phyloP scores from a whole-genome alignment of 2,329 filamentous ascomycete genomes.

The Xenoacremonium recifei region DNA sequence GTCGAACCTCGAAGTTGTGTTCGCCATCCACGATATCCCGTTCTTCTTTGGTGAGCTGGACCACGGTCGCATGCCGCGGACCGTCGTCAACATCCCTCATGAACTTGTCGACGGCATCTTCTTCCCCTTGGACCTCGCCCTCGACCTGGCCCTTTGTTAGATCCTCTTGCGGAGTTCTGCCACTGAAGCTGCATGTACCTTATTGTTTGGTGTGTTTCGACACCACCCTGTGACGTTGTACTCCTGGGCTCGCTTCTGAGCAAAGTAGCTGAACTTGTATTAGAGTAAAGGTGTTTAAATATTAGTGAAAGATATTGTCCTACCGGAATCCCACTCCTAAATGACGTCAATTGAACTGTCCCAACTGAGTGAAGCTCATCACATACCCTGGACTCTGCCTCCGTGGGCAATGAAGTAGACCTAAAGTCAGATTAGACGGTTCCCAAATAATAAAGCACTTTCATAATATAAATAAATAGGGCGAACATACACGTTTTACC shows the following conservation, averaged over 20 bases:
- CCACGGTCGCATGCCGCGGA: slow-evolving; percentile 69
- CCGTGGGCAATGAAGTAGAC: slow-evolving; percentile 66
- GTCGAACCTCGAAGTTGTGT: slow-evolving; percentile 58
- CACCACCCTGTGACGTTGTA: slow-evolving; percentile 60
- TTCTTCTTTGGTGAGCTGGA: slow-evolving; percentile 68
- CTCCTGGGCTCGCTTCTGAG: slow-evolving; percentile 49
- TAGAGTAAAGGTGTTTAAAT: slow-evolving; percentile 3
- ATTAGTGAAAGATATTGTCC: not conserved
- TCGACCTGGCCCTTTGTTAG: slow-evolving; percentile 61
- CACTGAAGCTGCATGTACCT: slow-evolving; percentile 34
- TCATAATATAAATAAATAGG: too few relatives aligned
- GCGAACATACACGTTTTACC: slow-evolving; percentile 33
- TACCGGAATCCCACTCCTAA: slow-evolving; percentile 58
- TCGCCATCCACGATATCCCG: slow-evolving; percentile 67
- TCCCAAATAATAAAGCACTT: too few relatives aligned
- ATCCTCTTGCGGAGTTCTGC: too few relatives aligned
- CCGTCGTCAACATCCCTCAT: slow-evolving; percentile 74
- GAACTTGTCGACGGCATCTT: slow-evolving; percentile 64
- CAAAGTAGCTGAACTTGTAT: slow-evolving; percentile 47
- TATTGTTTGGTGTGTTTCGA: slow-evolving; percentile 55
- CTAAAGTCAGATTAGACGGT: slow-evolving; percentile 34
- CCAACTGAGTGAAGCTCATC: too few relatives aligned
- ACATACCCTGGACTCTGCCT: slow-evolving; percentile 63
- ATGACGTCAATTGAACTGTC: slow-evolving; percentile 29
- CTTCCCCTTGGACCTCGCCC: slow-evolving; percentile 81